A percentile compares a stretch with the other conserved stretches of the same genome.
Evolutionary conservation across 1,284 basidiomycete species (phyloP).

Genomic region (Cryptococcus sp.): DNA sequence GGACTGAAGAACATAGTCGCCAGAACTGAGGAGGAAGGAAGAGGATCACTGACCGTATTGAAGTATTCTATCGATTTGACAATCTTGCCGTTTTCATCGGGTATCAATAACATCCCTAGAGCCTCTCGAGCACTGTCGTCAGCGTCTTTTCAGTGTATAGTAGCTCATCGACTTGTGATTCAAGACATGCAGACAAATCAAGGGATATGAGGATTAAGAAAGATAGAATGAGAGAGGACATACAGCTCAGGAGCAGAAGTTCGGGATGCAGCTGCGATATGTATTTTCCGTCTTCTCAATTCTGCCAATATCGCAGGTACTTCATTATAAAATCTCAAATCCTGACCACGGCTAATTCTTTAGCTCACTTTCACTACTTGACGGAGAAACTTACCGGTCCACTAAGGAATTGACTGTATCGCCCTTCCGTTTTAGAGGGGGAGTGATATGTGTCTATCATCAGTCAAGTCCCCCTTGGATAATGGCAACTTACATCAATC

Average conservation of each 20-base stretch:
- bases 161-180: too few species aligned
- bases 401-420: constrained; percentile 59
- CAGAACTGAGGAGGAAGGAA: too few species aligned
- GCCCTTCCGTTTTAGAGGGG: constrained; percentile 60
- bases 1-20: too few species aligned
- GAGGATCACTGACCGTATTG: constrained; percentile 50
- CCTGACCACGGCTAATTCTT: constrained; percentile 53
- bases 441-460: constrained; percentile 46
- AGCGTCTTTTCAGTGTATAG: constrained; percentile 1
- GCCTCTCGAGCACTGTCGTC: constrained; percentile 66
- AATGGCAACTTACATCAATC: constrained; percentile 58
- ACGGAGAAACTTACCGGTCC: constrained; percentile 54
- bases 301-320: constrained; percentile 70
- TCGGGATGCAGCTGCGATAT: constrained; percentile 70
- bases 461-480: neutral
- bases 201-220: neutral
- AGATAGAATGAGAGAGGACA: constrained; percentile 29
- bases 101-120: constrained; percentile 63
- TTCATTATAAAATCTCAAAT: constrained; percentile 67
- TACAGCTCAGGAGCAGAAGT: constrained; percentile 67
- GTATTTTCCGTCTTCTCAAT: constrained; percentile 55
- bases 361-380: neutral
- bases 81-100: constrained; percentile 51
- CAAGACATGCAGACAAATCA: neutral
- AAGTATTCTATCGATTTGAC: constrained; percentile 64